phyloP scores from a whole-genome alignment of 805 yeast species.

The Kuraishia molischiana region DNA sequence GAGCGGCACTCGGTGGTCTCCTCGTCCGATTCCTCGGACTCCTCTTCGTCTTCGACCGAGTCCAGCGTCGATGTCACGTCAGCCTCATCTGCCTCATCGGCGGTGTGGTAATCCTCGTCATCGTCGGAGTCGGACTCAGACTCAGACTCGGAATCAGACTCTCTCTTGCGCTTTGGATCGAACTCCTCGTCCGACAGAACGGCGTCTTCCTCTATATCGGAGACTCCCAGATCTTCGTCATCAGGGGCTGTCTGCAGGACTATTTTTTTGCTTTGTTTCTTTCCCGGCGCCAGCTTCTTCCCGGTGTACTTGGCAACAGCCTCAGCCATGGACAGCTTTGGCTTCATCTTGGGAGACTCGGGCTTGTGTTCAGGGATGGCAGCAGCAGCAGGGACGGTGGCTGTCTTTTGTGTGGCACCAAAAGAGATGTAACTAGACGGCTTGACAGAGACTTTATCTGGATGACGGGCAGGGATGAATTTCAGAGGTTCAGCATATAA shows the following conservation, averaged over 20 bases:
- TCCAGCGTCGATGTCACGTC: too few species aligned
- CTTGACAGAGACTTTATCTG: slow-evolving; percentile 34
- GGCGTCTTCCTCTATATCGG: slow-evolving; percentile 23
- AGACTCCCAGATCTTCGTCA: slow-evolving; percentile 2
- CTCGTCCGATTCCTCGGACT: background rate
- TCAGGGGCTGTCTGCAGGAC: background rate
- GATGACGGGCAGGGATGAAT: slow-evolving; percentile 51
- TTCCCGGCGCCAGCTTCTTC: slow-evolving; percentile 37
- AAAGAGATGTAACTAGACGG: slow-evolving; percentile 37
- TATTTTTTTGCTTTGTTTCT: slow-evolving; percentile 12
- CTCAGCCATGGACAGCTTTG: slow-evolving; percentile 41
- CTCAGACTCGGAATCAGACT: too few species aligned
- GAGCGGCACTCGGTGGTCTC: background rate
- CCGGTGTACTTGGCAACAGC: slow-evolving; percentile 52
- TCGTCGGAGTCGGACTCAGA: slow-evolving; percentile 9
- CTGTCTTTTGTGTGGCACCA: slow-evolving; percentile 1
- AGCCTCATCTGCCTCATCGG: slow-evolving; percentile 14
- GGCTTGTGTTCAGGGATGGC: background rate
- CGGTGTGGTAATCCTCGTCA: slow-evolving; percentile 20
- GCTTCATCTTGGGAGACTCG: slow-evolving; percentile 2
- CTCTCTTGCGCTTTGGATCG: slow-evolving; percentile 12
- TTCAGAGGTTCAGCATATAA: slow-evolving; percentile 50
- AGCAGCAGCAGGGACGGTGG: too few species aligned
- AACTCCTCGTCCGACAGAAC: slow-evolving; percentile 14
- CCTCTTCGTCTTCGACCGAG: too few species aligned